A percentile compares a stretch with the other conserved stretches of the same genome.
Evolutionary conservation across 2,329 filamentous ascomycete genomes (phyloP).

Genomic region (Hymenoscyphus fraxineus): DNA sequence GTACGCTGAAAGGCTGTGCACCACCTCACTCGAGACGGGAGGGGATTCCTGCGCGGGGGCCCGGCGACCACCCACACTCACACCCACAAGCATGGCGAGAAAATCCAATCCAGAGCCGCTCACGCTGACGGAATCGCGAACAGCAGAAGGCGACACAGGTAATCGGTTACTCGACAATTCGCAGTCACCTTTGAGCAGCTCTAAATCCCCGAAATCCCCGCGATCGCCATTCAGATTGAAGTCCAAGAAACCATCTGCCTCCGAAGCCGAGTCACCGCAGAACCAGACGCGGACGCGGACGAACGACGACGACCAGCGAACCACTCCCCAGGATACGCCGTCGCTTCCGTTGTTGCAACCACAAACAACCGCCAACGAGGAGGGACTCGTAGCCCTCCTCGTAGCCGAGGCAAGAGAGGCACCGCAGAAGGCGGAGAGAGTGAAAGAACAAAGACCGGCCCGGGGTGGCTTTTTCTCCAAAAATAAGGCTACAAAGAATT

Average conservation of each 20-base stretch:
- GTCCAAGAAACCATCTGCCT: constrained; percentile 9
- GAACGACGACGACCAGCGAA: constrained; percentile 19
- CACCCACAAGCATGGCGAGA: constrained; percentile 27
- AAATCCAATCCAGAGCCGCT: constrained; percentile 33
- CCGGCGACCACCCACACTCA: constrained; percentile 13
- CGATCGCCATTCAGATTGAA: constrained; percentile 32
- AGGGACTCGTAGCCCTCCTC: not conserved
- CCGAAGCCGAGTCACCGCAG: not conserved
- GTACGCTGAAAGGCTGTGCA: constrained; percentile 19
- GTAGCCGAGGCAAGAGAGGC: constrained; percentile 6
- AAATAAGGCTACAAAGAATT: constrained; percentile 44
- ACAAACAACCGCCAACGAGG: constrained; percentile 6
- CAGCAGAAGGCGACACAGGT: constrained; percentile 15
- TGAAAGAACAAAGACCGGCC: constrained; percentile 26
- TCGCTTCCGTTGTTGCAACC: constrained; percentile 23
- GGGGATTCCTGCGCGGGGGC: constrained; percentile 13
- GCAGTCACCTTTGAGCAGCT: constrained; percentile 24
- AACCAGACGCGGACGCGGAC: constrained; percentile 21
- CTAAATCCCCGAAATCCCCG: constrained; percentile 31
- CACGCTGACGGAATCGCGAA: constrained; percentile 25
- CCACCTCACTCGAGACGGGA: constrained; percentile 12
- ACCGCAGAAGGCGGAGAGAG: constrained; percentile 20
- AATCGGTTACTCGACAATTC: constrained; percentile 21
- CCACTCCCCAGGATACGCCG: constrained; percentile 23
- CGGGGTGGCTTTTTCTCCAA: constrained; percentile 44